These are phyloP conservation scores for Calocybe gambosa DNA, from an alignment of 1,284 basidiomycete genomes.

Conservation along the genomic window DNA sequence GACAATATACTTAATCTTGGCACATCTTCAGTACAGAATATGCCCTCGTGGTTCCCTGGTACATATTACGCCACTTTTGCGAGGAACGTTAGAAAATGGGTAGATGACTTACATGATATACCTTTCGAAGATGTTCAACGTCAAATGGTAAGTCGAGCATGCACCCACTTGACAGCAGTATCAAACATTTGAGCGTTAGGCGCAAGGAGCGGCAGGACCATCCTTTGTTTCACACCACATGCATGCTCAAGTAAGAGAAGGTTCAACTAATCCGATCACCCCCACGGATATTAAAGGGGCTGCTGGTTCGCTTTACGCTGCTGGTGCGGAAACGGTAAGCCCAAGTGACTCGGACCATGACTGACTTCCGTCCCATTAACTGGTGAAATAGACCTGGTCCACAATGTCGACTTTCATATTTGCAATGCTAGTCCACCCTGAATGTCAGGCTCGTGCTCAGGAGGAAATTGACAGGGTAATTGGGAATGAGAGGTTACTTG, in stretches of 20 bases:
- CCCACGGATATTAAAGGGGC: background rate
- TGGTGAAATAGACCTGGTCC: constrained; percentile 6
- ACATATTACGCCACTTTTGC: constrained; percentile 17
- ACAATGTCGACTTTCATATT: constrained; percentile 24
- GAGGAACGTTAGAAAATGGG: background rate
- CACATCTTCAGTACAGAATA: constrained; percentile 13
- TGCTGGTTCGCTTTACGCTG: background rate
- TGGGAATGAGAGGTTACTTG: constrained; percentile 34
- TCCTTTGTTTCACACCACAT: constrained; percentile 13
- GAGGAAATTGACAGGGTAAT: constrained; percentile 39
- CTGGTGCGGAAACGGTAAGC: background rate
- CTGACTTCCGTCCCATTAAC: background rate
- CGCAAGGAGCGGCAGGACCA: constrained; percentile 9
- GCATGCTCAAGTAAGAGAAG: constrained; percentile 3
- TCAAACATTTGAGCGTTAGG: constrained; percentile 3
- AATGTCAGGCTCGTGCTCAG: constrained; percentile 38
- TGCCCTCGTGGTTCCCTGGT: constrained; percentile 22
- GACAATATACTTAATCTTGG: too few relatives aligned
- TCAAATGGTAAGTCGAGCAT: constrained; percentile 12
- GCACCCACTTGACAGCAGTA: background rate
- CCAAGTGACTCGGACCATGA: background rate
- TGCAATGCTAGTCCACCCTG: constrained; percentile 39
- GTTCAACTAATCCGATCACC: background rate
- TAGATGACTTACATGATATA: constrained; percentile 11
- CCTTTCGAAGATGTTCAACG: constrained; percentile 15